Base-by-base conservation (phyloP, 2,329 filamentous ascomycete species). In the Fusarium udum region DNA sequence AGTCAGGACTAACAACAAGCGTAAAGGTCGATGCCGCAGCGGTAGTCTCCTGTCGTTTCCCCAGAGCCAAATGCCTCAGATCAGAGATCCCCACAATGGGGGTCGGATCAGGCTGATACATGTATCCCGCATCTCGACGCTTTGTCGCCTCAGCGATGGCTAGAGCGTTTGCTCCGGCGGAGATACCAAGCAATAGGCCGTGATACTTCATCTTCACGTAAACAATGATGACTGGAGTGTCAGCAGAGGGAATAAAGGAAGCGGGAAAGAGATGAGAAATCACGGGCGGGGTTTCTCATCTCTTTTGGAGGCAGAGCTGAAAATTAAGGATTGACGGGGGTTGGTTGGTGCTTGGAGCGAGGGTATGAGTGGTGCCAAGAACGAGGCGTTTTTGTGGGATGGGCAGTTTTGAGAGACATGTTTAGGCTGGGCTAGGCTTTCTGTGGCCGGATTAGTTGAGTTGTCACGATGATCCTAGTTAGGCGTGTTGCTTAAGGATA, bases 281-380 rank as follows among this genome's bases (percentile, higher is more conserved):
- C 28, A 36, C 34, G 48, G 42, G 67, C 48, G 60, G 67, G 67
- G 67, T 70, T 53, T n/a, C 31, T 57, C 36, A 56, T 62, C 40
- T 56, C 40, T 52, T 53, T 52, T 18, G 37, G 53, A 43, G 43
- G 31, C 52, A 40, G 65, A 61, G 66, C 67, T 70, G 67, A 66
- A 56, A 51, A 36, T 45, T 20, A 14, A 11, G 46, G 15, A 31
- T 24, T 49, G 39, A 26, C 22, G 36, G 52, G 51, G 63, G 34
- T 11, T 24, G 34, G 48, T 9, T 34, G 16, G 12, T 40, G n/a
- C 28, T 65, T 36, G 22, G 20, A 28, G 45, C 42, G 37, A 58
- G 49, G 53, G 49, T 46, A 1, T 53, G 16, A 66, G 42, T 70
- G 67, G 67, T 64, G 67, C 67, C 67, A 71, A 71, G 66, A 34